These are phyloP conservation scores for Sphagnum magellanicum DNA, from an alignment of 228 moss, liverwort and hornwort species.

Conservation along the genomic window DNA sequence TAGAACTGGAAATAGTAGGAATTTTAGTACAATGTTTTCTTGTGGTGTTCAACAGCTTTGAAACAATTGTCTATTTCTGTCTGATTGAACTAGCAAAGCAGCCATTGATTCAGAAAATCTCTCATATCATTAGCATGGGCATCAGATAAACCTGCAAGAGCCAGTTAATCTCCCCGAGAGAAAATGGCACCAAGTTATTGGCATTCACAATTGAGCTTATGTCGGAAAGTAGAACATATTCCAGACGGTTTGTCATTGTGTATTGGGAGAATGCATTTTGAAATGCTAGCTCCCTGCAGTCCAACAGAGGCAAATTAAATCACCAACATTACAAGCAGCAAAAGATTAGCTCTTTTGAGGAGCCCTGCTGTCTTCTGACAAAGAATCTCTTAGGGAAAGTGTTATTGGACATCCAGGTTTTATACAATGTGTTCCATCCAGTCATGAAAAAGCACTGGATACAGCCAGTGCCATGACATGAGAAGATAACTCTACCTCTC, in stretches of 20 bases:
- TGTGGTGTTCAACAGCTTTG: too few species aligned
- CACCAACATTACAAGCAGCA: neutral
- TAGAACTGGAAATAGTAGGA: too few species aligned
- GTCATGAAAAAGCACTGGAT: too few species aligned
- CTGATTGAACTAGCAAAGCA: too few species aligned
- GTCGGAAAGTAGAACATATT: slow-evolving; percentile 42
- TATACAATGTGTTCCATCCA: neutral
- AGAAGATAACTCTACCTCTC: slow-evolving; percentile 21
- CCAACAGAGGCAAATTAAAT: neutral
- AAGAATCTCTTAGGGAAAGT: neutral
- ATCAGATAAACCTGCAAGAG: slow-evolving; percentile 48
- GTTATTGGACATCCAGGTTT: neutral
- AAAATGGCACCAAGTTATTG: slow-evolving; percentile 63
- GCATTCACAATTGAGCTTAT: slow-evolving; percentile 57
- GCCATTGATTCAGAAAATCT: too few species aligned
- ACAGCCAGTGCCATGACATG: too few species aligned
- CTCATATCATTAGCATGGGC: neutral
- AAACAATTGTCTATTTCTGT: too few species aligned
- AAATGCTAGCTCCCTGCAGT: slow-evolving; percentile 36
- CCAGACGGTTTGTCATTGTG: slow-evolving; percentile 48
- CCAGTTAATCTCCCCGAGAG: slow-evolving; percentile 60
- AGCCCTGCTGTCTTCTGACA: too few species aligned
- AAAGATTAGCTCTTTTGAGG: neutral
- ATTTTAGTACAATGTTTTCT: too few species aligned
- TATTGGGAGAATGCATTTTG: slow-evolving; percentile 36